Conservation (phyloP, 805 yeast species). For the Candida railenensis region DNA sequence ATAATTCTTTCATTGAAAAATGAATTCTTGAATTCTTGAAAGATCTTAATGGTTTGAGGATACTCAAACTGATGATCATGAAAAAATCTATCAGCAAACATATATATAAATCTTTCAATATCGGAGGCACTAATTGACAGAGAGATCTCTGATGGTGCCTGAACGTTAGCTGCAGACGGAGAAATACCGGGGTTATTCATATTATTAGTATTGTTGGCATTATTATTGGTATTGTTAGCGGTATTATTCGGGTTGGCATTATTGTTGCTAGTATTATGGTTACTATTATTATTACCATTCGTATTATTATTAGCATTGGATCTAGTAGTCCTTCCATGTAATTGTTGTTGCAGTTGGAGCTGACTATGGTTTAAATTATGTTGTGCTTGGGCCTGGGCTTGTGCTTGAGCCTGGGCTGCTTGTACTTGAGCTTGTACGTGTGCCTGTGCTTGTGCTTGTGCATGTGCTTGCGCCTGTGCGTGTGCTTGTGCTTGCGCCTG, state of each 20-base stretch:
- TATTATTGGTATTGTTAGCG: neutral
- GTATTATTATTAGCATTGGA: slow-evolving; percentile 5
- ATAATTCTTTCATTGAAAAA: slow-evolving; percentile 41
- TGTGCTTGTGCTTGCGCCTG: slow-evolving; percentile 12
- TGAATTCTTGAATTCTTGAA: slow-evolving; percentile 42
- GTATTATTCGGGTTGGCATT: neutral
- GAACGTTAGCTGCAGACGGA: neutral
- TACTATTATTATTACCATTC: neutral
- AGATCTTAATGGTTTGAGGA: slow-evolving; percentile 42
- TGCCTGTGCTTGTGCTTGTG: slow-evolving; percentile 11
- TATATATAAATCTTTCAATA: slow-evolving; percentile 39
- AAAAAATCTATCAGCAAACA: slow-evolving; percentile 43
- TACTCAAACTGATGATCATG: slow-evolving; percentile 39
- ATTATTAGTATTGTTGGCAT: neutral
- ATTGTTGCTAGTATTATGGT: slow-evolving; percentile 1
- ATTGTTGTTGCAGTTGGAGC: slow-evolving; percentile 9
- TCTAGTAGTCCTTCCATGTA: slow-evolving; percentile 8
- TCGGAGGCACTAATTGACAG: slow-evolving; percentile 25
- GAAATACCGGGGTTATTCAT: slow-evolving; percentile 6
- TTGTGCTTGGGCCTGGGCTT: slow-evolving; percentile 6
- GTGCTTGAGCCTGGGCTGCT: slow-evolving; percentile 1
- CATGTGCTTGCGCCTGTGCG: slow-evolving; percentile 9
- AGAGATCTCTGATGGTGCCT: slow-evolving; percentile 1
- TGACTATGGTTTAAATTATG: slow-evolving; percentile 5
- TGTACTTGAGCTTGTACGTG: slow-evolving; percentile 5